phyloP scores from a whole-genome alignment of 2,329 filamentous ascomycete species.

The Xylaria sp. region DNA sequence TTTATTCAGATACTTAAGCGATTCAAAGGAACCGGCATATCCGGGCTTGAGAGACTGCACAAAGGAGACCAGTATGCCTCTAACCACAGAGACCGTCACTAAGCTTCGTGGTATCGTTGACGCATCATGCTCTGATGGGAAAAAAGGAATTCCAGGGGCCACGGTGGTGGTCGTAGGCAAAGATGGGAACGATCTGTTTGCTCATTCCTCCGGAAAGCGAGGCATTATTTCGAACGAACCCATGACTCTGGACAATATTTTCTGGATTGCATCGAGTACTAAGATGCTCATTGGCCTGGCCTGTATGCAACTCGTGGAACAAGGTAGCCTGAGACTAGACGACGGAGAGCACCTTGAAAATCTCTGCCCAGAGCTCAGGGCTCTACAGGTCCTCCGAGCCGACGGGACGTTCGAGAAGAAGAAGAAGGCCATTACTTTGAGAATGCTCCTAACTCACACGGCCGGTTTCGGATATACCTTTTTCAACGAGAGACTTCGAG shows the following conservation, averaged over 20 bases:
- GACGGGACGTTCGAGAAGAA: constrained; percentile 56
- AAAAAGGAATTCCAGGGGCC: constrained; percentile 35
- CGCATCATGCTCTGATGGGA: constrained; percentile 28
- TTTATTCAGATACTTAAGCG: not conserved
- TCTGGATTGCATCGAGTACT: constrained; percentile 64
- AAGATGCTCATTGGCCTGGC: constrained; percentile 65
- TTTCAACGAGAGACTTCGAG: constrained; percentile 59
- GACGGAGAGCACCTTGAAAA: constrained; percentile 57
- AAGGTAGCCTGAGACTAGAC: constrained; percentile 59
- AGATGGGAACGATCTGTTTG: constrained; percentile 58
- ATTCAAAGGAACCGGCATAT: not conserved
- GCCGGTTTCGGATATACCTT: constrained; percentile 68
- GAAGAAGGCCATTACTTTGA: constrained; percentile 61
- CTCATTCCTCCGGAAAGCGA: constrained; percentile 59
- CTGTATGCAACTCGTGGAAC: constrained; percentile 67
- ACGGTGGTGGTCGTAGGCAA: constrained; percentile 54
- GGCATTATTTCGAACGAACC: constrained; percentile 56
- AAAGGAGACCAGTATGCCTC: constrained; percentile 31
- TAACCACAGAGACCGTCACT: constrained; percentile 33
- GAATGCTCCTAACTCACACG: constrained; percentile 66
- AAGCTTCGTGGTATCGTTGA: constrained; percentile 41
- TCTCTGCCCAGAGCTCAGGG: constrained; percentile 61
- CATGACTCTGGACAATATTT: constrained; percentile 69
- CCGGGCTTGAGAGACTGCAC: not conserved
- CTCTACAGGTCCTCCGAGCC: constrained; percentile 45